Evolutionary conservation across 495 filamentous ascomycete species (phyloP).

Genomic region (Baudoinia panamericana): DNA sequence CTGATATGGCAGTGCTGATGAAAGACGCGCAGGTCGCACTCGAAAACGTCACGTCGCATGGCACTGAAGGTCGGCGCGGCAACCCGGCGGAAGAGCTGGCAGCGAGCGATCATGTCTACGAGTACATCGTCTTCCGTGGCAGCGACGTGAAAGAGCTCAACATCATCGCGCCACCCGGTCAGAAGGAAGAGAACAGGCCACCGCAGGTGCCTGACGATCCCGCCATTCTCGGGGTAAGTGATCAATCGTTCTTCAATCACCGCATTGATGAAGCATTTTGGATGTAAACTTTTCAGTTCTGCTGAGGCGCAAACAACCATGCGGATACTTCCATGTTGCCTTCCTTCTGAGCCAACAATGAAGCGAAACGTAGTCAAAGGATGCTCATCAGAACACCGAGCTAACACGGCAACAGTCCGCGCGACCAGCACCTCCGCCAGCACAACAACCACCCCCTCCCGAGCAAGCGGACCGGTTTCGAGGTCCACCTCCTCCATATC

Average conservation of each 20-base stretch:
- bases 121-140: conserved; percentile 97
- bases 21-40: too few relatives aligned
- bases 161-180: conserved; percentile 58
- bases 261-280: conserved; percentile 62
- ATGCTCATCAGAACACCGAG: too few relatives aligned
- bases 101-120: conserved; percentile 74
- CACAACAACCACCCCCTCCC: conserved; percentile 31
- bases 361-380: too few relatives aligned
- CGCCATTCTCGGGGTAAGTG: conserved; percentile 91
- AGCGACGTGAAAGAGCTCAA: conserved; percentile 97
- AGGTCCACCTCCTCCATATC: conserved; percentile 19
- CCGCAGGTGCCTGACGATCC: conserved; percentile 79
- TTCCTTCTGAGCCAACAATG: conserved; percentile 74
- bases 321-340: conserved; percentile 95
- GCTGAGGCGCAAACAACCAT: conserved; percentile 85
- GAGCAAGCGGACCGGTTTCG: conserved; percentile 24
- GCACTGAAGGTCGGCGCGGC: conserved; percentile 76
- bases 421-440: conserved; percentile 23
- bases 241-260: conserved; percentile 1
- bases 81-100: conserved; percentile 68
- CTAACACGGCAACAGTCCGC: conserved; percentile 26
- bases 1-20: too few relatives aligned
- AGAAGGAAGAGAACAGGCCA: conserved; percentile 48
- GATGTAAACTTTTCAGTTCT: conserved; percentile 62
- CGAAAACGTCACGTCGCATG: conserved; percentile 83